These are phyloP conservation scores for Nannochloris sp. DNA, from an alignment of 139 green algal genomes.

Conservation along the genomic window DNA sequence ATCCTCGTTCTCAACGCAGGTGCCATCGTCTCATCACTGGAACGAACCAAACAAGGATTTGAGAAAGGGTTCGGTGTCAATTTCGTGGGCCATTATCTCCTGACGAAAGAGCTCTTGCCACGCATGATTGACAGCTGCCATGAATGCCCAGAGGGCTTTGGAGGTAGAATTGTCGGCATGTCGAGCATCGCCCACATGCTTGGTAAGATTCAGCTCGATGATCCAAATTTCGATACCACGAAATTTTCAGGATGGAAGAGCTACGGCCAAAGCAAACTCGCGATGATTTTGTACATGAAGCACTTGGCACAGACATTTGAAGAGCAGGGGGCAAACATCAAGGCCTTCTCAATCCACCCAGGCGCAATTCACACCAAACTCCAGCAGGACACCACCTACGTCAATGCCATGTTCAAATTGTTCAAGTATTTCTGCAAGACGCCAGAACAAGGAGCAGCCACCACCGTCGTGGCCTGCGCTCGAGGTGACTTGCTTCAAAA, in stretches of 20 bases:
- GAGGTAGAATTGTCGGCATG: slow-evolving; percentile 63
- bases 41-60: slow-evolving; percentile 57
- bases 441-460: slow-evolving; percentile 39
- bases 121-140: slow-evolving; percentile 15
- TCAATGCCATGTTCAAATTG: slow-evolving; percentile 1
- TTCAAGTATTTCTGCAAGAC: not conserved
- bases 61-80: slow-evolving; percentile 48
- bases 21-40: slow-evolving; percentile 57
- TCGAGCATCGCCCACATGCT: slow-evolving; percentile 55
- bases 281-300: slow-evolving; percentile 75
- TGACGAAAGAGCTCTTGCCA: slow-evolving; percentile 54
- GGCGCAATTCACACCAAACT: slow-evolving; percentile 68
- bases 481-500: slow-evolving; percentile 18
- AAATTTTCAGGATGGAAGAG: slow-evolving; percentile 32
- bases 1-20: slow-evolving; percentile 72
- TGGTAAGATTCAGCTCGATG: slow-evolving; percentile 60
- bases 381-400: slow-evolving; percentile 13
- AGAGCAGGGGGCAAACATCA: slow-evolving; percentile 26
- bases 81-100: slow-evolving; percentile 53
- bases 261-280: slow-evolving; percentile 74
- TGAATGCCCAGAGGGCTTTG: slow-evolving; percentile 8
- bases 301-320: slow-evolving; percentile 56
- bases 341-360: slow-evolving; percentile 65
- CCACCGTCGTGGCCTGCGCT: slow-evolving; percentile 59
- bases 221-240: slow-evolving; percentile 37